These are phyloP conservation scores for Colletotrichum falcatum DNA, from an alignment of 2,329 filamentous ascomycete genomes.

Conservation along the genomic window DNA sequence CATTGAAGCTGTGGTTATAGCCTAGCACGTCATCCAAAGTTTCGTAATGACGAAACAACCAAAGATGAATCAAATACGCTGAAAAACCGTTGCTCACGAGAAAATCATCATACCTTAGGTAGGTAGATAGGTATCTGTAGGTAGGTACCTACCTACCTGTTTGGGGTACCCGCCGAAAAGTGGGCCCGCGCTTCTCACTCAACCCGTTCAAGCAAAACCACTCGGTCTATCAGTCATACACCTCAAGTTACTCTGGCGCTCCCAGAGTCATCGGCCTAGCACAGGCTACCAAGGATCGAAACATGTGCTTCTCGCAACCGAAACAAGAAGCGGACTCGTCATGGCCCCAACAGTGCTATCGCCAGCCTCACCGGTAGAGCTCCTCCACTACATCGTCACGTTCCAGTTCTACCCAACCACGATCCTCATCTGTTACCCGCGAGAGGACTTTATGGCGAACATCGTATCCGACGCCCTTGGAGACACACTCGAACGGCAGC, in stretches of 20 bases:
- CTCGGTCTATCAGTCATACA: background rate
- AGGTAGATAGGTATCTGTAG: too few species aligned
- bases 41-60: background rate
- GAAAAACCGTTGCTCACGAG: background rate
- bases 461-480: conserved; percentile 60
- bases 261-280: background rate
- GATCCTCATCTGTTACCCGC: conserved; percentile 77
- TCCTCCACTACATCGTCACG: conserved; percentile 74
- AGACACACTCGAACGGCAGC: conserved; percentile 9
- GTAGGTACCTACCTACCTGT: too few species aligned
- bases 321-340: background rate
- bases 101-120: background rate
- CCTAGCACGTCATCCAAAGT: background rate
- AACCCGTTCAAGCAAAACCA: background rate
- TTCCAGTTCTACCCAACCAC: conserved; percentile 69
- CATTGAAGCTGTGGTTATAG: background rate
- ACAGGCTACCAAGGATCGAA: background rate
- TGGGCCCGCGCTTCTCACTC: background rate
- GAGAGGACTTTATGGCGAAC: conserved; percentile 71
- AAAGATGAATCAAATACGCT: background rate
- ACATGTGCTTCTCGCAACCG: background rate
- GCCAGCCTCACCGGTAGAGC: conserved; percentile 66
- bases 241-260: background rate
- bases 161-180: background rate
- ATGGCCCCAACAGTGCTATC: conserved; percentile 59